Conservation (phyloP, 345 rosid genomes). For the Cardamine occulta region DNA sequence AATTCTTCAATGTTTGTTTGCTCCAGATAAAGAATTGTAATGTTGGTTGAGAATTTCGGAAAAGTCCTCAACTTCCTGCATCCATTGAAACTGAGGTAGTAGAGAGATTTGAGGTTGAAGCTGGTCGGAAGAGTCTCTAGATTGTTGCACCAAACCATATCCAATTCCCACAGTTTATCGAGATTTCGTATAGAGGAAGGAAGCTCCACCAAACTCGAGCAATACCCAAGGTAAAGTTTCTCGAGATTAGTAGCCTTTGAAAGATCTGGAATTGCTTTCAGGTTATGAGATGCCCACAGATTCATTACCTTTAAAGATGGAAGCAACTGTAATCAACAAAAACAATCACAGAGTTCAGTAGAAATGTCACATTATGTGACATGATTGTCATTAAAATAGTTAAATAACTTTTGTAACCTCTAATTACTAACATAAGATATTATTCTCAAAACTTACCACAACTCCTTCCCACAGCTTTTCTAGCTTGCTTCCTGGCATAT, state of each 20-base stretch:
- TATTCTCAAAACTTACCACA: conserved; percentile 4
- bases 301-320: conserved; percentile 18
- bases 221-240: background rate
- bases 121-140: background rate
- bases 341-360: background rate
- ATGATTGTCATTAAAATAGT: too few relatives aligned
- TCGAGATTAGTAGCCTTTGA: background rate
- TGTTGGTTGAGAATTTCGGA: background rate
- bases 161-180: background rate
- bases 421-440: background rate
- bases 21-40: background rate
- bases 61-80: background rate
- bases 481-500: background rate
- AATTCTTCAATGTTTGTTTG: background rate
- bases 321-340: conserved; percentile 13
- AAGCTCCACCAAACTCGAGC: background rate
- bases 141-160: background rate
- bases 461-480: conserved; percentile 12
- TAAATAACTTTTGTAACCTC: too few relatives aligned
- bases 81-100: background rate
- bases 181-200: conserved; percentile 8
- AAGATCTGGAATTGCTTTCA: conserved; percentile 1
- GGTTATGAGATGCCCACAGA: background rate
- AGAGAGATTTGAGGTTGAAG: background rate
- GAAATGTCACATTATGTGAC: background rate